Evolutionary conservation across 2,329 filamentous ascomycete species (phyloP).

Genomic region (Exophiala mesophila): DNA sequence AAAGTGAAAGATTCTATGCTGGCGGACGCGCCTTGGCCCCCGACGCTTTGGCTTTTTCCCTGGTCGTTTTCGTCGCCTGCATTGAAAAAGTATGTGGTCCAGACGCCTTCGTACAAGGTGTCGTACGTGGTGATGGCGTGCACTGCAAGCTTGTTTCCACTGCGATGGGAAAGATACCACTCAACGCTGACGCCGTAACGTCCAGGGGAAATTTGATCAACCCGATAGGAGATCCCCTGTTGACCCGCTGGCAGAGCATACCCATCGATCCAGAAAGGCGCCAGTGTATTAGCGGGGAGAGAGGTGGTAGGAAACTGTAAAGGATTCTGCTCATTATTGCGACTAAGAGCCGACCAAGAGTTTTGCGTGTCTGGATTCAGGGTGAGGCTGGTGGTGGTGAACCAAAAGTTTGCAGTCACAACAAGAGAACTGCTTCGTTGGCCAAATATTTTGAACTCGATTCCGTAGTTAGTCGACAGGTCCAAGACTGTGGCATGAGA

Average conservation of each 20-base stretch:
- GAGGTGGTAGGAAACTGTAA: slow-evolving; percentile 3
- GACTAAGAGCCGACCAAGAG: slow-evolving; percentile 2
- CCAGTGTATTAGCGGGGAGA: slow-evolving; percentile 7
- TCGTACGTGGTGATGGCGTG: slow-evolving; percentile 17
- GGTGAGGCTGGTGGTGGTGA: slow-evolving; percentile 29
- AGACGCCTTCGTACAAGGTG: slow-evolving; percentile 8
- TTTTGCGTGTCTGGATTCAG: slow-evolving; percentile 7
- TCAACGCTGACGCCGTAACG: slow-evolving; percentile 14
- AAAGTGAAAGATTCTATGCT: slow-evolving; percentile 4
- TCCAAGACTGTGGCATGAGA: slow-evolving; percentile 9
- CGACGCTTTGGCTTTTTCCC: slow-evolving; percentile 5
- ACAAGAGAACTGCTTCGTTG: slow-evolving; percentile 44
- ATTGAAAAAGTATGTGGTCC: slow-evolving; percentile 12
- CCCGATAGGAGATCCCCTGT: slow-evolving; percentile 19
- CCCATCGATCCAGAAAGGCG: slow-evolving; percentile 14
- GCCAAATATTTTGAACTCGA: slow-evolving; percentile 24
- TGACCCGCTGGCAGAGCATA: slow-evolving; percentile 7
- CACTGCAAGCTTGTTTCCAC: slow-evolving; percentile 4
- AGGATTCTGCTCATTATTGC: slow-evolving; percentile 6
- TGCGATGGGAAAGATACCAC: slow-evolving; percentile 12
- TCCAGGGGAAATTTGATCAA: slow-evolving; percentile 8
- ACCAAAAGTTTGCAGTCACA: slow-evolving; percentile 39
- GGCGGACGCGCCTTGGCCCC: slow-evolving; percentile 6
- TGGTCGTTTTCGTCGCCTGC: slow-evolving; percentile 4
- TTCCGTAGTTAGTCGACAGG: slow-evolving; percentile 1